Base-by-base conservation (phyloP, 2,329 filamentous ascomycete genomes). In the Calonectria leucothoes region DNA sequence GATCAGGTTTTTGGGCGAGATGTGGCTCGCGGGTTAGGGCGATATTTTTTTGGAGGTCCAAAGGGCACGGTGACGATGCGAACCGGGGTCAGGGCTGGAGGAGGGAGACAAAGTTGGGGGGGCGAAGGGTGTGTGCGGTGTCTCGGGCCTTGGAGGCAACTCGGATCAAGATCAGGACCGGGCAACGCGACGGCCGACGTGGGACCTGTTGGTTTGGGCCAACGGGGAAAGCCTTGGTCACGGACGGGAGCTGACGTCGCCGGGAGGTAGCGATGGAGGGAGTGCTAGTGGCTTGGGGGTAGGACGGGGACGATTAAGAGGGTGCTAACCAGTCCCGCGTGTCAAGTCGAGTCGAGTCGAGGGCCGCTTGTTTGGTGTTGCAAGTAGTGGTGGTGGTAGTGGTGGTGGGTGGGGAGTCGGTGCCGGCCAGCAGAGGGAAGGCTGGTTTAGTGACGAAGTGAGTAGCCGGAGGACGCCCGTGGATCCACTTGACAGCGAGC, bases 1-100 rank as follows among this genome's bases (percentile, higher is more conserved):
- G 78, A 70, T 70, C 67, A 75, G n/a, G 74, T 70, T 78, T 65
- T 74, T 73, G 42, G 66, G 77, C 71, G 75, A 72, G 68, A 70
- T 59, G 69, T 74, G 73, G 69, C 76, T 69, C 49, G 74, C 55
- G 67, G 76, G 74, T 70, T 66, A 70, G 42, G 49, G 70, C 64
- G 42, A 17, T 71, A 45, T 70, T 64, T 55, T 42, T 69, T 71
- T 64, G 72, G 70, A 74, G 71, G 77, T 76, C 67, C 64, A 48
- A 68, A 51, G 71, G 71, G 77, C 74, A 79, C 79, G 73, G 77
- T 78, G 79, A 80, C 73, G 79, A 78, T 75, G 73, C 69, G 77
- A 52, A 71, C 63, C 71, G 71, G 74, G 70, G 71, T 77, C 72
- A 64, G 73, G 73, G 61, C 74, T 25, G 37, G 48, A 72, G 57